These are phyloP conservation scores for Teunomyces panamensis DNA, from an alignment of 805 yeast genomes.

Conservation along the genomic window DNA sequence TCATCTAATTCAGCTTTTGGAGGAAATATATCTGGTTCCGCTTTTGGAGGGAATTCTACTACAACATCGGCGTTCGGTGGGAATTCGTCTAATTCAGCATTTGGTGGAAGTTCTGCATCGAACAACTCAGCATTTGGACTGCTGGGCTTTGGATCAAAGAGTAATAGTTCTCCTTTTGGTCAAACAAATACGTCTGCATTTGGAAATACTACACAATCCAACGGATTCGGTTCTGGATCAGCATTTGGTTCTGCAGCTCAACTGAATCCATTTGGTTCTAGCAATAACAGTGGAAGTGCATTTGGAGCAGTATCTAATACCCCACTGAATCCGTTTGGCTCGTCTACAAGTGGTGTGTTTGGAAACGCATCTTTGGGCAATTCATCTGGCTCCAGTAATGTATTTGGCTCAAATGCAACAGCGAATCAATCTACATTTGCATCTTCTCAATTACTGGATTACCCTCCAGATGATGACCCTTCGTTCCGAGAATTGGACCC, in stretches of 20 bases:
- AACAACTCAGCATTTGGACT: not conserved
- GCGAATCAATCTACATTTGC: conserved; percentile 8
- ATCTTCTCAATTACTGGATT: conserved; percentile 1
- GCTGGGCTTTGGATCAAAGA: not conserved
- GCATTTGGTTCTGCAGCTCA: not conserved
- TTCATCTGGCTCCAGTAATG: conserved; percentile 6
- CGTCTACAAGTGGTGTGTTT: conserved; percentile 11
- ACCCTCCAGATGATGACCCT: not conserved
- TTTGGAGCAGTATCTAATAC: not conserved
- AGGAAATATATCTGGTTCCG: not conserved
- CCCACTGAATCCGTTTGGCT: conserved; percentile 13
- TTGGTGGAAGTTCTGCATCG: not conserved
- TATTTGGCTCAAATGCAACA: conserved; percentile 1
- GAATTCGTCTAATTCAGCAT: not conserved
- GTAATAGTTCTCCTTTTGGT: conserved; percentile 1
- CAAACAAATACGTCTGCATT: not conserved
- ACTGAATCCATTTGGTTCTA: not conserved
- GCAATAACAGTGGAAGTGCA: not conserved
- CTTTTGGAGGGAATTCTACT: conserved; percentile 1
- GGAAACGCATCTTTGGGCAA: conserved; percentile 6
- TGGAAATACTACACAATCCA: not conserved
- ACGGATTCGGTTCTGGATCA: not conserved
- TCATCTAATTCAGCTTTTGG: not conserved
- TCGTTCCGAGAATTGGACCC: conserved; percentile 40
- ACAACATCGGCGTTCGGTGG: conserved; percentile 1